These are phyloP conservation scores for Acacia melanoxylon DNA, from an alignment of 306 rosid genomes.

Conservation along the genomic window DNA sequence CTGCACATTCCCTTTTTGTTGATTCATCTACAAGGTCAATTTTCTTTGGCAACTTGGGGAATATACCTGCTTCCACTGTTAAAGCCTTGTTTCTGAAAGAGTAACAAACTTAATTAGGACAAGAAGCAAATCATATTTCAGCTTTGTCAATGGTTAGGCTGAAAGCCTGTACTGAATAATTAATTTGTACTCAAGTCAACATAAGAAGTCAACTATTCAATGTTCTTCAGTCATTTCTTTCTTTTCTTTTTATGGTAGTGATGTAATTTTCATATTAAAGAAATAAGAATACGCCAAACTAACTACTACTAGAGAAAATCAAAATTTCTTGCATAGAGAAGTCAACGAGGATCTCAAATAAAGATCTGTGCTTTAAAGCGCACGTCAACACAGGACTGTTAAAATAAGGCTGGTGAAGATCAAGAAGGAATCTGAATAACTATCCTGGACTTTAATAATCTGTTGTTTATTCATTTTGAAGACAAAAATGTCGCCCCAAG, in stretches of 20 bases:
- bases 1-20: slow-evolving; percentile 56
- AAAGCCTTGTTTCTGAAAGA: slow-evolving; percentile 80
- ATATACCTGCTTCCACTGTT: slow-evolving; percentile 81
- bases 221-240: slow-evolving; percentile 12
- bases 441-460: slow-evolving; percentile 28
- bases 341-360: slow-evolving; percentile 52
- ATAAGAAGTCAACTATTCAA: slow-evolving; percentile 21
- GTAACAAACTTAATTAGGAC: slow-evolving; percentile 27
- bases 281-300: slow-evolving; percentile 23
- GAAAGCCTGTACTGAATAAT: slow-evolving; percentile 32
- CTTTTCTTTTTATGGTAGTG: neutral
- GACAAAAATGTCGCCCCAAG: slow-evolving; percentile 48
- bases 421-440: slow-evolving; percentile 52
- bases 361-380: slow-evolving; percentile 38
- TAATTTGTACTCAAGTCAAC: slow-evolving; percentile 30
- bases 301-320: slow-evolving; percentile 8
- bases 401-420: slow-evolving; percentile 24
- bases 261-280: slow-evolving; percentile 7
- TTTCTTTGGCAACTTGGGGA: slow-evolving; percentile 63
- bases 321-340: slow-evolving; percentile 22
- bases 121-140: slow-evolving; percentile 33
- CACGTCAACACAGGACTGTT: slow-evolving; percentile 45
- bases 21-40: slow-evolving; percentile 57
- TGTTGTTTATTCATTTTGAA: slow-evolving; percentile 34
- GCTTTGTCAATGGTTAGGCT: slow-evolving; percentile 42